phyloP scores from a whole-genome alignment of 163 green algal genomes.

The Prototheca wickerhamii region DNA sequence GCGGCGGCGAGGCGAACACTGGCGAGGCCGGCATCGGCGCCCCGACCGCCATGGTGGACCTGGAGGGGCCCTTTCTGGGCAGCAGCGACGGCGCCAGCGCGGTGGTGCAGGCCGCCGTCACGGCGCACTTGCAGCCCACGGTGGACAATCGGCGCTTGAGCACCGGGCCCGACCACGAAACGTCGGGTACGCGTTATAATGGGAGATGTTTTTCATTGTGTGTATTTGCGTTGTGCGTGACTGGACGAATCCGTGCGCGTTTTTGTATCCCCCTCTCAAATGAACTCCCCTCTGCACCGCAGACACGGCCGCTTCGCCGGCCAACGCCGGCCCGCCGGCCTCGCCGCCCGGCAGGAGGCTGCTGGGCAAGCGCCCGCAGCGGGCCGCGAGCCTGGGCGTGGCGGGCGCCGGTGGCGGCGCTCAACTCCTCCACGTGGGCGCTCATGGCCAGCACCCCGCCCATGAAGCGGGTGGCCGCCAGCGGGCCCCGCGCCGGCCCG shows the following conservation, averaged over 20 bases:
- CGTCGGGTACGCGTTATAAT: too few species aligned
- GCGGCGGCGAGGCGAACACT: too few species aligned
- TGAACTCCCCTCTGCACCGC: too few species aligned
- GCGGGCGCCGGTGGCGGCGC: slow-evolving; percentile 25
- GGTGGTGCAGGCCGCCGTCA: background rate
- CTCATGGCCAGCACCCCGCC: slow-evolving; percentile 16
- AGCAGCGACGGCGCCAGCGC: too few species aligned
- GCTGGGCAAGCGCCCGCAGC: slow-evolving; percentile 17
- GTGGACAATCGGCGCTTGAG: background rate
- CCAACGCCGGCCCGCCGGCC: background rate
- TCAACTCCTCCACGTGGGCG: slow-evolving; percentile 7
- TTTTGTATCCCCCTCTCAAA: background rate
- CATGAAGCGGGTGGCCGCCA: slow-evolving; percentile 7
- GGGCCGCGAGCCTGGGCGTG: slow-evolving; percentile 29
- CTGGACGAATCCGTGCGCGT: too few species aligned
- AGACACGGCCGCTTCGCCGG: background rate
- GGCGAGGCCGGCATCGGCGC: too few species aligned
- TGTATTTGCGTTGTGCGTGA: background rate
- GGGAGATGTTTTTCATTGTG: too few species aligned
- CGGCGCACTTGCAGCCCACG: background rate
- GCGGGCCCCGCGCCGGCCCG: background rate
- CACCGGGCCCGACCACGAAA: background rate
- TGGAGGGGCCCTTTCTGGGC: background rate
- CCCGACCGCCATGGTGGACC: too few species aligned
- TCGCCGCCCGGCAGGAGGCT: background rate